Conservation (phyloP, 768 basidiomycete genomes). For the Paxillus involutus region DNA sequence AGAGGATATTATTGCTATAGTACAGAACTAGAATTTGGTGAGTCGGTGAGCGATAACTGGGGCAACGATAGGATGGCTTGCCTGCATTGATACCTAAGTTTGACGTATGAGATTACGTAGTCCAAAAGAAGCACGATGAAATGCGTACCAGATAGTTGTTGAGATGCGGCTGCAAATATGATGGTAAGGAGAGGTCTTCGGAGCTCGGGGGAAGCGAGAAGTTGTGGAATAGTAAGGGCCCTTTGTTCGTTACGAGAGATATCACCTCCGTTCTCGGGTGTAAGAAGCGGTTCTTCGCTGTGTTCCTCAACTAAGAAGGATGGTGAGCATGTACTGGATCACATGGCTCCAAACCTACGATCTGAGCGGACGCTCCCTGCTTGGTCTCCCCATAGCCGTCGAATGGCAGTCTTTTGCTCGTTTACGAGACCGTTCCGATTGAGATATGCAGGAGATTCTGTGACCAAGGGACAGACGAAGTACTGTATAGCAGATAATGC, state of each 20-base stretch:
- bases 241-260: conserved; percentile 21
- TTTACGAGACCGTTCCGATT: conserved; percentile 46
- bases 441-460: conserved; percentile 77
- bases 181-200: conserved; percentile 64
- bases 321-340: conserved; percentile 5
- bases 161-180: conserved; percentile 69
- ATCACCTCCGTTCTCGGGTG: conserved; percentile 14
- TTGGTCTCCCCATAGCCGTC: conserved; percentile 54
- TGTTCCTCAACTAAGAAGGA: conserved; percentile 21
- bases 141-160: conserved; percentile 70
- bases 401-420: conserved; percentile 45
- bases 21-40: conserved; percentile 62
- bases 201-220: conserved; percentile 53
- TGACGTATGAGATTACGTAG: conserved; percentile 5
- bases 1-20: conserved; percentile 87
- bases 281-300: conserved; percentile 28
- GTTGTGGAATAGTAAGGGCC: conserved; percentile 50
- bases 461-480: conserved; percentile 49
- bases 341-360: conserved; percentile 17
- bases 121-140: not conserved
- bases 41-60: conserved; percentile 1
- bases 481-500: conserved; percentile 57
- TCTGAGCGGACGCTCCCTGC: conserved; percentile 26
- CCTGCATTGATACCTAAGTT: conserved; percentile 73
- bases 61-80: conserved; percentile 19